A percentile compares a stretch with the other conserved stretches of the same genome.
phyloP scores from a whole-genome alignment of 768 basidiomycete species.

The Xanthoconium stramineum region DNA sequence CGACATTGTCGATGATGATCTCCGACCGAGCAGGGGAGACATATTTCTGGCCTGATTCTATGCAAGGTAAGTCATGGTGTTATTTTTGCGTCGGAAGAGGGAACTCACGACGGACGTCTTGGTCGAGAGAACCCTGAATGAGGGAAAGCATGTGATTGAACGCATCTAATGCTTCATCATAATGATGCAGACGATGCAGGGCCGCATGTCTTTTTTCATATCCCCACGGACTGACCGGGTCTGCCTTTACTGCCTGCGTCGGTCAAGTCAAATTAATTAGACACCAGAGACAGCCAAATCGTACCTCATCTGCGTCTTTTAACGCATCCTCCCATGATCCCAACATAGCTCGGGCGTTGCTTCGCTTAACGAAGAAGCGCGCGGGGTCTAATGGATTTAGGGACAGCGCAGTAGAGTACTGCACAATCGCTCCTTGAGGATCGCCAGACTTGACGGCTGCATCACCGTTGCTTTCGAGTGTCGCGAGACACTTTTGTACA shows the following conservation, averaged over 20 bases:
- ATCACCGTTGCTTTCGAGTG: neutral
- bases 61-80: neutral
- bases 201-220: constrained; percentile 3
- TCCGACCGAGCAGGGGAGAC: too few relatives aligned
- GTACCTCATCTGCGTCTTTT: too few relatives aligned
- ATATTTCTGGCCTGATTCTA: neutral
- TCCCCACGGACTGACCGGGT: neutral
- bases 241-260: neutral
- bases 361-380: constrained; percentile 8
- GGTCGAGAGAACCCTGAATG: neutral
- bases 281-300: too few relatives aligned
- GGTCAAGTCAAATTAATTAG: fast-evolving
- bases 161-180: neutral
- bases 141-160: constrained; percentile 4
- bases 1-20: too few relatives aligned
- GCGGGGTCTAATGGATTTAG: neutral
- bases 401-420: neutral
- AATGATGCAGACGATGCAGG: neutral
- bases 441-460: neutral
- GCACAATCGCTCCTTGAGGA: neutral
- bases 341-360: too few relatives aligned
- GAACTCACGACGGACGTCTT: neutral
- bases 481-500: neutral
- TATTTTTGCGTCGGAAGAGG: fast-evolving
- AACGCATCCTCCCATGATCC: too few relatives aligned